Percentiles rank a stretch among this genome's conserved stretches.
These are phyloP conservation scores for Leishmania arabica DNA, from an alignment of 208 protist species.

Conservation along the genomic window DNA sequence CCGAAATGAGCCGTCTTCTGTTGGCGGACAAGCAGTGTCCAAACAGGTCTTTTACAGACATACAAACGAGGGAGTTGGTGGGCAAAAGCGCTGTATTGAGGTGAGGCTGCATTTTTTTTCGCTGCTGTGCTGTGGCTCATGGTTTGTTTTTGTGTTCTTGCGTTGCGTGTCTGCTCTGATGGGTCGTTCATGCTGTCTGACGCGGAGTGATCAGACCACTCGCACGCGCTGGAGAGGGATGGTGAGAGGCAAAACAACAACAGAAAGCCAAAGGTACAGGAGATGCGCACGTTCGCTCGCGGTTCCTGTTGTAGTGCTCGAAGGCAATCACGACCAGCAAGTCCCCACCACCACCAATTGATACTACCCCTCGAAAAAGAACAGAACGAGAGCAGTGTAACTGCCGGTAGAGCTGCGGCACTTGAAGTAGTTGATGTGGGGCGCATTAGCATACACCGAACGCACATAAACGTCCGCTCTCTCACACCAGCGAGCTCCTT, in stretches of 20 bases:
- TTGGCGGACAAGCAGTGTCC: no score
- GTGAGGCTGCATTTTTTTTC: no score
- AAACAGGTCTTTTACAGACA: no score
- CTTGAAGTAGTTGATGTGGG: not conserved
- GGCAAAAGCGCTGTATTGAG: no score
- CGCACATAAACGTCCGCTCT: not conserved
- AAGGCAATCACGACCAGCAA: not conserved
- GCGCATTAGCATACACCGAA: not conserved
- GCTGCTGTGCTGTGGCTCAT: no score
- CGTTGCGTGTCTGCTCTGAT: not conserved
- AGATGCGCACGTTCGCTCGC: not conserved
- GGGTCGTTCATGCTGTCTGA: not conserved
- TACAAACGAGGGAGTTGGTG: no score
- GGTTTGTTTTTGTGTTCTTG: not conserved
- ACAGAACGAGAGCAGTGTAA: not conserved
- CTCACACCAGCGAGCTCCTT: not conserved
- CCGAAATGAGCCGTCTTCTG: no score
- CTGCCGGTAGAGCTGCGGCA: not conserved
- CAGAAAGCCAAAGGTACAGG: not conserved
- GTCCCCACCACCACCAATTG: not conserved
- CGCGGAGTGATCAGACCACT: not conserved
- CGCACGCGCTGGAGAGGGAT: not conserved
- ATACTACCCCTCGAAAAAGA: not conserved
- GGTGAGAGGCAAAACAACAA: not conserved
- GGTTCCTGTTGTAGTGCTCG: not conserved